phyloP scores from a whole-genome alignment of 2,329 filamentous ascomycete species.

The Phaeosphaeriaceae sp. region DNA sequence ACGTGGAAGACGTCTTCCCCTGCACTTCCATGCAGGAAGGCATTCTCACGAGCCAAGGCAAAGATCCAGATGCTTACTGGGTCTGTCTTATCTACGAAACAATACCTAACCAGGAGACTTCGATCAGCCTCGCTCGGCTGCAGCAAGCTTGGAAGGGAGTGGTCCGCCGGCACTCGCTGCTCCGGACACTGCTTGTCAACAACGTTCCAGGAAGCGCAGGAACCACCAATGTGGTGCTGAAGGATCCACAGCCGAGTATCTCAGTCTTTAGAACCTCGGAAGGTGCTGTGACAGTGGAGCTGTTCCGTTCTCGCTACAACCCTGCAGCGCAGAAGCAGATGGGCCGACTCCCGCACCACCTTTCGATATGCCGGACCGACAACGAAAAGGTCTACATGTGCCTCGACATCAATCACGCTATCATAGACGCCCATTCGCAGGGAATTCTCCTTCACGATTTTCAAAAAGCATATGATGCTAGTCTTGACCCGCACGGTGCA shows the following conservation, averaged over 20 bases:
- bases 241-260: not conserved
- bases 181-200: not conserved
- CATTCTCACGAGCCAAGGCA: slow-evolving; percentile 60
- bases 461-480: not conserved
- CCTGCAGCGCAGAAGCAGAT: too few species aligned
- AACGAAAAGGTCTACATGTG: too few species aligned
- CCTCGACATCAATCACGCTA: not conserved
- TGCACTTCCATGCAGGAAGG: slow-evolving; percentile 55
- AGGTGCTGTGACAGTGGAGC: too few species aligned
- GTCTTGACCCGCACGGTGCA: too few species aligned
- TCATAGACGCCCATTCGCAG: not conserved
- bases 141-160: not conserved
- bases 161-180: not conserved
- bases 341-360: too few species aligned
- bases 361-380: too few species aligned
- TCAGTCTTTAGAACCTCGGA: too few species aligned
- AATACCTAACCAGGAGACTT: not conserved
- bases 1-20: too few species aligned
- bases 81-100: slow-evolving; percentile 44
- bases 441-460: not conserved
- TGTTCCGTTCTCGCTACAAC: too few species aligned
- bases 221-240: not conserved
- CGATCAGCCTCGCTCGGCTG: not conserved
- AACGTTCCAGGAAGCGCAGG: not conserved
- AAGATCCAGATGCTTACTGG: slow-evolving; percentile 57